A percentile compares a stretch with the other conserved stretches of the same genome.
Conservation (phyloP, 331 rosid genomes). For the Phaseolus coccineus region DNA sequence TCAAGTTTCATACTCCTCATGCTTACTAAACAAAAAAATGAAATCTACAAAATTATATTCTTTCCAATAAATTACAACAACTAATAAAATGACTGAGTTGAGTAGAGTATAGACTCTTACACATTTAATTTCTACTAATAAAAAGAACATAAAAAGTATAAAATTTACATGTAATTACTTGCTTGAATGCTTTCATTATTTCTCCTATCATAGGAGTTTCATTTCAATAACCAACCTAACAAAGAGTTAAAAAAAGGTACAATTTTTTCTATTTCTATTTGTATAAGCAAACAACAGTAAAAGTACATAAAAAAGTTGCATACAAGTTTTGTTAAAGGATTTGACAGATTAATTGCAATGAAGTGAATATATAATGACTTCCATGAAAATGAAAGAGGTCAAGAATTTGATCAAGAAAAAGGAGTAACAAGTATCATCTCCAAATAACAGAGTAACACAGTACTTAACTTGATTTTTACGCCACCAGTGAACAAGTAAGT, state of each 20-base stretch:
- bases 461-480: slow-evolving; percentile 83
- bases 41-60: no score
- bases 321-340: background rate
- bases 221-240: background rate
- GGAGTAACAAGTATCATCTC: background rate
- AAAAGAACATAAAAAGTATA: no score
- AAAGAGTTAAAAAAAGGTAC: no score
- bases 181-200: background rate
- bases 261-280: no score
- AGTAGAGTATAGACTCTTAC: no score
- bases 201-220: background rate
- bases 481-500: slow-evolving; percentile 69
- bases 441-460: background rate
- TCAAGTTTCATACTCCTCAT: background rate
- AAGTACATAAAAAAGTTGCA: background rate
- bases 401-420: slow-evolving; percentile 15
- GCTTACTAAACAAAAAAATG: no score
- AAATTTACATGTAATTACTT: background rate
- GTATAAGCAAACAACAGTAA: no score
- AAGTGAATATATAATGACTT: background rate
- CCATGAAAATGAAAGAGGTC: background rate
- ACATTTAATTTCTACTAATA: no score
- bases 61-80: background rate
- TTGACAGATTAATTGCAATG: background rate
- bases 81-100: background rate